These are phyloP conservation scores for Lasiodiplodia citricola DNA, from an alignment of 2,329 filamentous ascomycete species.

Conservation along the genomic window DNA sequence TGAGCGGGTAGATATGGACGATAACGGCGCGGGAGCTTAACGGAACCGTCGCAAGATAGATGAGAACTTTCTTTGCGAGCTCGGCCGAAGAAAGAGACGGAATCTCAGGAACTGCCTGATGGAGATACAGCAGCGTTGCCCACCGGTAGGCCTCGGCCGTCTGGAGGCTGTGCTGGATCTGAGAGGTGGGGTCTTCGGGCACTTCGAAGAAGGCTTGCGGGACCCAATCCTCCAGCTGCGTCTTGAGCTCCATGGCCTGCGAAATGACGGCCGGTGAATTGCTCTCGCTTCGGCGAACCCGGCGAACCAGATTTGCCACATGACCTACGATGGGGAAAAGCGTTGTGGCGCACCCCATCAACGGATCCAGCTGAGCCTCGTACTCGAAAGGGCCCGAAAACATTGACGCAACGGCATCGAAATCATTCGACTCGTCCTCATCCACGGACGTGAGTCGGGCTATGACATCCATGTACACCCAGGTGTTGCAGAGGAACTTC, in stretches of 20 bases:
- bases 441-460: conserved; percentile 69
- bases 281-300: conserved; percentile 59
- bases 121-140: conserved; percentile 69
- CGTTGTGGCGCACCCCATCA: conserved; percentile 72
- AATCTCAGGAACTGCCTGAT: conserved; percentile 72
- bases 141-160: conserved; percentile 71
- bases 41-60: conserved; percentile 67
- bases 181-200: conserved; percentile 67
- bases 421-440: conserved; percentile 61
- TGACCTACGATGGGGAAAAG: conserved; percentile 72
- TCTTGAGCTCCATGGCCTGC: conserved; percentile 66
- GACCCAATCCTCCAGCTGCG: conserved; percentile 65
- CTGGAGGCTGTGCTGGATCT: conserved; percentile 68
- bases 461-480: conserved; percentile 77
- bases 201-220: conserved; percentile 63
- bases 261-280: conserved; percentile 67
- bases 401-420: conserved; percentile 48
- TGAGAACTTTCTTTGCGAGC: conserved; percentile 66
- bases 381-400: conserved; percentile 39
- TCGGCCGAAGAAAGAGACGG: conserved; percentile 62
- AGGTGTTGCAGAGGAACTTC: conserved; percentile 72
- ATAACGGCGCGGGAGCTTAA: conserved; percentile 67
- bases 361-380: conserved; percentile 67
- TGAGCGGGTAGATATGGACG: conserved; percentile 72
- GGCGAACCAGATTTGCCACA: conserved; percentile 69